These are phyloP conservation scores for Phytopythium delawarense DNA, from an alignment of 352 stramenopile genomes.

Conservation along the genomic window DNA sequence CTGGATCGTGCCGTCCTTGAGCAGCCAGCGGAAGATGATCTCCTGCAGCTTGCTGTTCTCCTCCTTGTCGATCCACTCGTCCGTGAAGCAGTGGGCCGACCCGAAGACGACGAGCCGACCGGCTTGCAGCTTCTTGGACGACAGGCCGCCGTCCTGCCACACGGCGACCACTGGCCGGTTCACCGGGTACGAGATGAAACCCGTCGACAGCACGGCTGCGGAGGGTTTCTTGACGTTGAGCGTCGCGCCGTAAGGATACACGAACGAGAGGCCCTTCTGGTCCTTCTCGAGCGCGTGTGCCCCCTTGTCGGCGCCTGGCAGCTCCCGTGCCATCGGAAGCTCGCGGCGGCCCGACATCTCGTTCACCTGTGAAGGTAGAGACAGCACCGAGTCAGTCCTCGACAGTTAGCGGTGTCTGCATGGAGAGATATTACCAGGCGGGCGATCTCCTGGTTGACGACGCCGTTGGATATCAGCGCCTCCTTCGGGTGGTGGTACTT, in stretches of 20 bases:
- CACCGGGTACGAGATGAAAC: constrained; percentile 94
- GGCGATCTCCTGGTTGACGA: constrained; percentile 92
- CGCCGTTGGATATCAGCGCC: constrained; percentile 91
- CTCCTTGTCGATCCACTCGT: constrained; percentile 95
- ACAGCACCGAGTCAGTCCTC: no score
- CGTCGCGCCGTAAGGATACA: constrained; percentile 94
- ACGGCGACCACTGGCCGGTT: constrained; percentile 91
- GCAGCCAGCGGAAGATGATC: constrained; percentile 92
- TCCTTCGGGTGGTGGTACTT: constrained; percentile 98
- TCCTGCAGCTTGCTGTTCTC: constrained; percentile 93
- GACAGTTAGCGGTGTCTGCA: no score
- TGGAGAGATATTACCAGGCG: constrained; percentile 32
- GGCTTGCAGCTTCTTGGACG: constrained; percentile 38
- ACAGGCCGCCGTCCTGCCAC: constrained; percentile 79
- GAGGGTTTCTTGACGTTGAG: constrained; percentile 91
- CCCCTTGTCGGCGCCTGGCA: constrained; percentile 32
- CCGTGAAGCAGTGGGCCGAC: constrained; percentile 91
- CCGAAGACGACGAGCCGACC: constrained; percentile 88
- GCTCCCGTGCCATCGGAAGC: constrained; percentile 24
- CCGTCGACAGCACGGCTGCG: constrained; percentile 84
- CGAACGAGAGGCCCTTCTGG: constrained; percentile 89
- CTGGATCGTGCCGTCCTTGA: constrained; percentile 77
- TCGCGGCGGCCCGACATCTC: constrained; percentile 72
- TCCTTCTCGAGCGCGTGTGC: constrained; percentile 63
- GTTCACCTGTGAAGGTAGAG: constrained; percentile 26